phyloP scores from a whole-genome alignment of 2,329 filamentous ascomycete genomes.

The Cordyceps militaris region DNA sequence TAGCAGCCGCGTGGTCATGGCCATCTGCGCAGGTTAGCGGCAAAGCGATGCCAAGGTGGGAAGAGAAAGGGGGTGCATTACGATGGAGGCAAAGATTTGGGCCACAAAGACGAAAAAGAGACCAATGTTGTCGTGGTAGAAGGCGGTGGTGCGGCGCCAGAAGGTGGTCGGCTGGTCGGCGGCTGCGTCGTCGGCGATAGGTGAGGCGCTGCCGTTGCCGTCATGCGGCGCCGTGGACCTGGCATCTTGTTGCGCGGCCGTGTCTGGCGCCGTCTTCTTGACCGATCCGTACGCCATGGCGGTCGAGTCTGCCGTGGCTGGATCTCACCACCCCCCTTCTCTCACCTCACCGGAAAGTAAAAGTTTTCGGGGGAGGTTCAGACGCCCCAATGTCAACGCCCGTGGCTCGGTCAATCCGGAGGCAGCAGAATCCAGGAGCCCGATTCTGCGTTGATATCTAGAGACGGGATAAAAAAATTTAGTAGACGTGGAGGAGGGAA shows the following conservation, averaged over 20 bases:
- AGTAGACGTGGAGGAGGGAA: not conserved
- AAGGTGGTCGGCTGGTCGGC: not conserved
- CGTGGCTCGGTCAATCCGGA: not conserved
- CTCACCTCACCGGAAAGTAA: too few relatives aligned
- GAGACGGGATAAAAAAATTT: not conserved
- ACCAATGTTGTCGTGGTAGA: constrained; percentile 39
- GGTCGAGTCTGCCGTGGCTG: not conserved
- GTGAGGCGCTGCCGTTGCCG: not conserved
- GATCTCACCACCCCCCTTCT: not conserved
- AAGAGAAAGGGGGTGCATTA: constrained; percentile 17
- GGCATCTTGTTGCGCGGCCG: not conserved
- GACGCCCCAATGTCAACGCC: too few relatives aligned
- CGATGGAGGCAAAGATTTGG: constrained; percentile 34
- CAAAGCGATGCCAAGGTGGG: not conserved
- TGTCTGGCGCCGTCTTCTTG: not conserved
- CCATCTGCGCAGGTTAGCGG: constrained; percentile 26
- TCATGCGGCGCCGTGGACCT: not conserved
- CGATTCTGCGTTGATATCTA: not conserved
- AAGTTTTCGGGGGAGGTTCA: not conserved
- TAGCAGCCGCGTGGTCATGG: constrained; percentile 32
- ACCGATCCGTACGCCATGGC: constrained; percentile 7
- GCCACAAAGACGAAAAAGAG: constrained; percentile 34
- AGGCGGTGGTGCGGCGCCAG: constrained; percentile 24
- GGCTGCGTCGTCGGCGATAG: not conserved
- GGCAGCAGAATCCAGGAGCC: too few relatives aligned